Conservation (phyloP, 78 protist genomes). For the Planoprotostelium fungivorum region DNA sequence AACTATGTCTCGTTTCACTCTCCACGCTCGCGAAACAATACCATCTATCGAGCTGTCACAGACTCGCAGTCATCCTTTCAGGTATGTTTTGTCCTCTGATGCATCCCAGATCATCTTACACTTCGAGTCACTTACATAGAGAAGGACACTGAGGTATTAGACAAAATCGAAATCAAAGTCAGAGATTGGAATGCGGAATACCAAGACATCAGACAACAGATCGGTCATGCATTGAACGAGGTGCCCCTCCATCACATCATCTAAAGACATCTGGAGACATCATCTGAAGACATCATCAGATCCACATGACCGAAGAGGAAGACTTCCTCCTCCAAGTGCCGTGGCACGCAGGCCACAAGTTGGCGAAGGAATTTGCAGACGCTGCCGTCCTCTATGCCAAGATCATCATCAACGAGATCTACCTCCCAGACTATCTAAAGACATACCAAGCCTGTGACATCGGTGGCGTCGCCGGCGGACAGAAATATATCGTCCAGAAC, state of each 20-base stretch:
- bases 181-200: background rate
- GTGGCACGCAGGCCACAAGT: constrained; percentile 5
- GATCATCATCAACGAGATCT: constrained; percentile 49
- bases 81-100: background rate
- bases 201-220: background rate
- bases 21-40: background rate
- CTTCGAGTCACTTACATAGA: background rate
- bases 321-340: background rate
- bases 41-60: background rate
- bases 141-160: background rate
- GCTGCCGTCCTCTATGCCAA: constrained; percentile 58
- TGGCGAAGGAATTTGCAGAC: constrained; percentile 69
- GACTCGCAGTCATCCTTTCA: background rate
- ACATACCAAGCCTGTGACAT: constrained; percentile 54
- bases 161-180: background rate
- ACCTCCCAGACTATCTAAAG: constrained; percentile 49
- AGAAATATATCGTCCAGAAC: constrained; percentile 47
- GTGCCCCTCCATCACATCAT: background rate
- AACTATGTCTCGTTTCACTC: background rate
- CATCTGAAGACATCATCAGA: no score
- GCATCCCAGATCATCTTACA: background rate
- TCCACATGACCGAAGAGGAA: background rate
- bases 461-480: constrained; percentile 79
- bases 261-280: no score
- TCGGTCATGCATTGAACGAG: background rate